These are phyloP conservation scores for Arabidopsis lyrata DNA, from an alignment of 441 rosid species.

Conservation along the genomic window DNA sequence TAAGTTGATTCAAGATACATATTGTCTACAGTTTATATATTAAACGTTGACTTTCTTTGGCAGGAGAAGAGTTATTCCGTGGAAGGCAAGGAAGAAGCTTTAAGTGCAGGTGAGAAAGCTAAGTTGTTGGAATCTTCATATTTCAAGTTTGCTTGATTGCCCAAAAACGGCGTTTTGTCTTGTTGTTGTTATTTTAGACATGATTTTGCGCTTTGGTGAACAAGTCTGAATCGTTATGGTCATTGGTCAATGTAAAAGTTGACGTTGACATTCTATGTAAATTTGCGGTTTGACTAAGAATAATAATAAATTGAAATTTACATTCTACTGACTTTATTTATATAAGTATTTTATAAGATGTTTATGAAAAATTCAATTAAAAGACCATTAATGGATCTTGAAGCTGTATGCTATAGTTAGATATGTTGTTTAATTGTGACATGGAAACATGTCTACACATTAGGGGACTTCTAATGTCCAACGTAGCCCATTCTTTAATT, in stretches of 20 bases:
- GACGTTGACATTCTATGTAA: too few species aligned
- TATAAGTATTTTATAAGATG: too few species aligned
- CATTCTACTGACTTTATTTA: too few species aligned
- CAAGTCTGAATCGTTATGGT: slow-evolving; percentile 18
- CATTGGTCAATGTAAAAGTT: slow-evolving; percentile 8
- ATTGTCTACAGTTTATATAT: background rate
- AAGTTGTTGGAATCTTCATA: slow-evolving; percentile 57
- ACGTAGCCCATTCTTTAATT: too few species aligned
- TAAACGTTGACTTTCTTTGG: slow-evolving; percentile 9
- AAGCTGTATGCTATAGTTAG: too few species aligned
- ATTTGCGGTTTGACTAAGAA: too few species aligned
- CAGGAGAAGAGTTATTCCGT: slow-evolving; percentile 69
- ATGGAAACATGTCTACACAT: too few species aligned
- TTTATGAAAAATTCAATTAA: too few species aligned
- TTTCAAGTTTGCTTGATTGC: slow-evolving; percentile 42
- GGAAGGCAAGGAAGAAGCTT: slow-evolving; percentile 56
- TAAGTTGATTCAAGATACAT: background rate
- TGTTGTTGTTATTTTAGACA: background rate
- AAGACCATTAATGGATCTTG: too few species aligned
- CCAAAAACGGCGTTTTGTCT: background rate
- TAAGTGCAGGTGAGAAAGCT: slow-evolving; percentile 52
- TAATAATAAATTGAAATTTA: too few species aligned
- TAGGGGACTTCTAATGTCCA: too few species aligned
- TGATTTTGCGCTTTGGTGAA: background rate
- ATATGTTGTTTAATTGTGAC: too few species aligned